Percentiles rank a stretch among this genome's conserved stretches.
These are phyloP conservation scores for Hypomontagnella monticulosa DNA, from an alignment of 495 filamentous ascomycete species.

Conservation along the genomic window DNA sequence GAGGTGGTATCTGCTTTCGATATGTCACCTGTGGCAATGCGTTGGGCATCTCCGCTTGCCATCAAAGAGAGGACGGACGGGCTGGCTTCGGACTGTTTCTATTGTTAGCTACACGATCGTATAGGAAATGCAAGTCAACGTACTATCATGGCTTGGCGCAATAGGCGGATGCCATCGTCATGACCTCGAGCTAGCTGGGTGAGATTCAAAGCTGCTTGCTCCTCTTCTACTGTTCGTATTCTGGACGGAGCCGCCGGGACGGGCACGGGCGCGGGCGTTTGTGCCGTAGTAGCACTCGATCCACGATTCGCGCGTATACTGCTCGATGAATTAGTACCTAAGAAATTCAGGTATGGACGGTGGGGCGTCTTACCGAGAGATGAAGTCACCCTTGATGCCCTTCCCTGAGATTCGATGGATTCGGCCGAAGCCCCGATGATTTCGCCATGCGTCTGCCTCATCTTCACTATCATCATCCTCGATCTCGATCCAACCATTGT, in stretches of 20 bases:
- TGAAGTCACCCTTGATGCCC: conserved; percentile 83
- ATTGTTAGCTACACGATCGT: conserved; percentile 28
- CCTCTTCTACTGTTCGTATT: conserved; percentile 50
- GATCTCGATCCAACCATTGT: conserved; percentile 83
- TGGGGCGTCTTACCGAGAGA: conserved; percentile 56
- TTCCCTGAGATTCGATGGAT: conserved; percentile 73
- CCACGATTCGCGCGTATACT: conserved; percentile 50
- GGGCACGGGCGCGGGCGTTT: conserved; percentile 36
- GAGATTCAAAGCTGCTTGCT: conserved; percentile 67
- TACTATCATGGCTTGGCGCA: conserved; percentile 57
- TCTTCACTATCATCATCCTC: conserved; percentile 66
- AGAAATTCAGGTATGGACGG: not conserved
- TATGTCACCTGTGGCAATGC: conserved; percentile 42
- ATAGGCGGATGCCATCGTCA: conserved; percentile 44
- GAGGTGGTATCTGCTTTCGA: conserved; percentile 30
- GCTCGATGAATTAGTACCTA: conserved; percentile 17
- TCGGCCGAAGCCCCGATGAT: conserved; percentile 62
- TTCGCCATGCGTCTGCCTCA: conserved; percentile 52
- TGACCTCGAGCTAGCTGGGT: conserved; percentile 53
- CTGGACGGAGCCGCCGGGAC: conserved; percentile 29
- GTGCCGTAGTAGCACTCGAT: not conserved
- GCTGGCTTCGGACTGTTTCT: conserved; percentile 47
- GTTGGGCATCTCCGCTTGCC: conserved; percentile 45
- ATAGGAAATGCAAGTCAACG: conserved; percentile 29
- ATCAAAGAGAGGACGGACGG: conserved; percentile 50